A percentile compares a stretch with the other conserved stretches of the same genome.
Conservation (phyloP, 306 rosid species). For the Cucurbita ficifolia region DNA sequence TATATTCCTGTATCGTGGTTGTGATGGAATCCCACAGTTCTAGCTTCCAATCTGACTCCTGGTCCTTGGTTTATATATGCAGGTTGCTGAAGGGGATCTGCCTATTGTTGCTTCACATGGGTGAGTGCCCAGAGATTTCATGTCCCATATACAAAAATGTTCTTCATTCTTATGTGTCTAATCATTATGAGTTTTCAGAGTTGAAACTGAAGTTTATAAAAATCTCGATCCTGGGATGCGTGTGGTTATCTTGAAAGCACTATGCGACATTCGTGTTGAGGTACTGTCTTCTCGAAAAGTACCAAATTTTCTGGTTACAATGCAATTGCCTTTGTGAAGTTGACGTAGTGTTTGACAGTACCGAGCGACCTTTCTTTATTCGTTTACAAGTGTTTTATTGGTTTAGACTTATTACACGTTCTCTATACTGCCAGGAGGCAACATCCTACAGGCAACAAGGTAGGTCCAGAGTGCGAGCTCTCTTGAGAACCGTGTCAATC, state of each 20-base stretch:
- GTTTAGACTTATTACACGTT: neutral
- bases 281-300: constrained; percentile 22
- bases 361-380: neutral
- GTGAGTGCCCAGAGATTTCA: constrained; percentile 30
- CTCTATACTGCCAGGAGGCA: neutral
- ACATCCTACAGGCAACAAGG: neutral
- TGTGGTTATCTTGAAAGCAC: constrained; percentile 86
- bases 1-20: constrained; percentile 9
- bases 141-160: constrained; percentile 9
- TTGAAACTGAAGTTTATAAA: constrained; percentile 69
- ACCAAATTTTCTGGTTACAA: neutral
- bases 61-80: constrained; percentile 13
- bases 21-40: constrained; percentile 1
- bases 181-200: constrained; percentile 36
- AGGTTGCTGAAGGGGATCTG: constrained; percentile 96
- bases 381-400: neutral
- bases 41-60: constrained; percentile 6
- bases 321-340: neutral
- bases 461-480: neutral
- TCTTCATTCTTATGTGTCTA: constrained; percentile 18
- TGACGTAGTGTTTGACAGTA: neutral
- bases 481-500: neutral
- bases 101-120: constrained; percentile 97
- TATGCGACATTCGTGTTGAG: constrained; percentile 99
- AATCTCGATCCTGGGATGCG: constrained; percentile 89